Base-by-base conservation (phyloP, 2,329 filamentous ascomycete species). In the Orbilia brochopaga region DNA sequence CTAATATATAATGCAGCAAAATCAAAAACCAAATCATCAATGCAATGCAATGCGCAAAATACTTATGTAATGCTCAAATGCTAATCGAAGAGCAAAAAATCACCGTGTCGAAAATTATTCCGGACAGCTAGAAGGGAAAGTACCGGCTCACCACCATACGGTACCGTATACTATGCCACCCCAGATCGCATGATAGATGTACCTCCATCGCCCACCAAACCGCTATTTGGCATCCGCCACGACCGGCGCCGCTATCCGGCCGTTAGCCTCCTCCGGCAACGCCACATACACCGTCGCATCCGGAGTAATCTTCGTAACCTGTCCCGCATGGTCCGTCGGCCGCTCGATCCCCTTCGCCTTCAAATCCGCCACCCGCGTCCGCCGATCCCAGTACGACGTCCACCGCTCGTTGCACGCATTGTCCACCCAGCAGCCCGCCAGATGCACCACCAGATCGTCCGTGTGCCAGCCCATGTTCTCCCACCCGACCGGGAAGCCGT, bases 381-480 rank as follows among this genome's bases (percentile, higher is more conserved):
- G 63, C 70, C 54, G 64, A 2, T 64, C 74, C 79, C 79, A 80
- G 63, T 77, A 80, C 61, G 79, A 75, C 24, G 78, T 76, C 74
- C 79, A 81, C 75, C 77, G 77, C 48, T 77, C 54, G 44, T 75
- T 72, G 61, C 80, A 81, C 63, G 76, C 75, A 51, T 76, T 75
- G 23, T 75, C 75, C 5, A 80, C 79, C 79, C 79, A 80, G 73
- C 79, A 81, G 17, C 79, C 80, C 0, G 79, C 80, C 55, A 81
- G 76, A 74, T 81, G 79, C 23, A 81, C 79, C 7, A 79, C 75
- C n/a, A 81, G 64, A 62, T 80, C 79, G 50, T 79, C 80, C 32
- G 78, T 78, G 21, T 76, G 74, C 75, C 79, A 81, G 21, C 78
- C 78, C 79, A 80, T 80, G 56, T 78, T 75, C 40, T 76, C 67